Percentiles rank a stretch among this genome's conserved stretches.
phyloP scores from a whole-genome alignment of 176 grass and related monocot genomes.

The Eragrostis curvula region DNA sequence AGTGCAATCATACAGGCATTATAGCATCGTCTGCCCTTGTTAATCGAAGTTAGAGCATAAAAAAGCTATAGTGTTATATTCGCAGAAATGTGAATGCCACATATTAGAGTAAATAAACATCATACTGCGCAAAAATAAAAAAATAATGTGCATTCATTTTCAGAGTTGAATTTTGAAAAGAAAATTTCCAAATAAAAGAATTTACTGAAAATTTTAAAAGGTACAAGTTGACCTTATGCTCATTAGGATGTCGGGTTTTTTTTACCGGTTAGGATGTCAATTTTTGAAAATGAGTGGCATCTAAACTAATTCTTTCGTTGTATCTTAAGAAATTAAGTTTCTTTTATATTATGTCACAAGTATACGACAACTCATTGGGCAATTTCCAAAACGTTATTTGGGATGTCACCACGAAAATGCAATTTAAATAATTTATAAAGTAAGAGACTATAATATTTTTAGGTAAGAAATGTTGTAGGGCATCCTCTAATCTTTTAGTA shows the following conservation, averaged over 20 bases:
- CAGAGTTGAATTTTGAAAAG: not conserved
- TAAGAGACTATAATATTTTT: not conserved
- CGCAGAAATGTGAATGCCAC: not conserved
- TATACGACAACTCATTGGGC: not conserved
- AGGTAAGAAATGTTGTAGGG: not conserved
- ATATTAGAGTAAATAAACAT: not conserved
- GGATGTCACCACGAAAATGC: not conserved
- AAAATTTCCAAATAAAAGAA: not conserved
- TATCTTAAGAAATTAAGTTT: not conserved
- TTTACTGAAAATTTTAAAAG: conserved; percentile 16
- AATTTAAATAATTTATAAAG: not conserved
- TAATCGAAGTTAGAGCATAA: not conserved
- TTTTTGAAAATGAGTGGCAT: not conserved
- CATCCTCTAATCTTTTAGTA: not conserved
- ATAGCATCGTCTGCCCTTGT: not conserved
- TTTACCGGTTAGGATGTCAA: not conserved
- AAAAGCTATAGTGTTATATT: not conserved
- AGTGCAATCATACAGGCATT: not conserved
- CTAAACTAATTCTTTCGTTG: not conserved
- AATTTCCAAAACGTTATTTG: not conserved
- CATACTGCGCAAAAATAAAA: not conserved
- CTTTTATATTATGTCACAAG: not conserved
- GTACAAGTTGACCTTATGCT: not conserved
- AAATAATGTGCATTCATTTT: not conserved
- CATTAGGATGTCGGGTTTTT: not conserved